phyloP scores from a whole-genome alignment of 441 rosid species.

The Dalechampia spathulata region DNA sequence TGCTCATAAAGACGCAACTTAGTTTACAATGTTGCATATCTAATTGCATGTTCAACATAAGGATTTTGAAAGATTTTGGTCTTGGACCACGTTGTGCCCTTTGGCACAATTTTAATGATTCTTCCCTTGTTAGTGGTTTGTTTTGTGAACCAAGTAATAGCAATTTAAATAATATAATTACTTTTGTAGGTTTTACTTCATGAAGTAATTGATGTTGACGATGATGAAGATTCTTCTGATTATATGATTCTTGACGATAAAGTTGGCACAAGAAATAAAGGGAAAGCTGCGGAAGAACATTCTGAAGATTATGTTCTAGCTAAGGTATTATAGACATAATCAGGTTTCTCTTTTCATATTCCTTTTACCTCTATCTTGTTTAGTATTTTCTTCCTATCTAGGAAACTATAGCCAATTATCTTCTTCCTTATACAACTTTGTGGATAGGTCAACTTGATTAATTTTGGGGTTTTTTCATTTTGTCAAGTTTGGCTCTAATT shows the following conservation, averaged over 20 bases:
- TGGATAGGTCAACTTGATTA: no score
- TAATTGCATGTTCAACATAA: not conserved
- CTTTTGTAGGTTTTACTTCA: conserved; percentile 31
- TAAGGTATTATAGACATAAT: conserved; percentile 17
- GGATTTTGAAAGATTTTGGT: not conserved
- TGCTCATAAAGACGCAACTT: not conserved
- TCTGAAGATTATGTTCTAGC: conserved; percentile 23
- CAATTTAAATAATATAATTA: not conserved
- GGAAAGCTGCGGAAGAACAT: conserved; percentile 38
- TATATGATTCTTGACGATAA: conserved; percentile 28
- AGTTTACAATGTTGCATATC: not conserved
- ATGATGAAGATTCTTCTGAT: conserved; percentile 42
- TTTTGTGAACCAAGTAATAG: not conserved
- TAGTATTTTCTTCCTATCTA: conserved; percentile 3
- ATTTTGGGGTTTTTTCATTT: no score
- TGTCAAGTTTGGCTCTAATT: no score
- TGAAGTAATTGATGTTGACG: conserved; percentile 53
- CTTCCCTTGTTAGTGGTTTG: not conserved
- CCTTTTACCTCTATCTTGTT: not conserved
- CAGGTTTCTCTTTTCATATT: not conserved
- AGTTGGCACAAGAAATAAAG: conserved; percentile 41
- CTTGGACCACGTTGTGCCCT: not conserved
- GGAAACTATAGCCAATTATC: conserved; percentile 23
- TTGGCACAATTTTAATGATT: not conserved
- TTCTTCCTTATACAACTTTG: no score